phyloP scores from a whole-genome alignment of 2,329 filamentous ascomycete genomes.

The Drechslera avenae region DNA sequence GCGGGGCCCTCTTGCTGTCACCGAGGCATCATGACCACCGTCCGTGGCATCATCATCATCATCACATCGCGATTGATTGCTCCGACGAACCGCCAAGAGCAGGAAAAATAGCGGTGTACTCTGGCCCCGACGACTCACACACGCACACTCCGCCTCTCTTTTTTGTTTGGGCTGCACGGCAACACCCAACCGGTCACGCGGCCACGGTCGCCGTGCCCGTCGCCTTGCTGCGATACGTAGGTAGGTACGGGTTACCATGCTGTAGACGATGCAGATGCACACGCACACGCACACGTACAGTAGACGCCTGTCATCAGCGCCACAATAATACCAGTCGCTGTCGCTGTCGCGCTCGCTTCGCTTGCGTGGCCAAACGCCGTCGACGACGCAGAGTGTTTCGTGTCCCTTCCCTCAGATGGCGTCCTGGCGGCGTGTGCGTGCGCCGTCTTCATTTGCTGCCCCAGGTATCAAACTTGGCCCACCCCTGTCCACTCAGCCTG shows the following conservation, averaged over 20 bases:
- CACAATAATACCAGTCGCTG: conserved; percentile 74
- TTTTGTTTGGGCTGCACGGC: too few relatives aligned
- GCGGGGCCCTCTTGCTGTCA: conserved; percentile 11
- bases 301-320: conserved; percentile 28
- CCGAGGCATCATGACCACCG: conserved; percentile 21
- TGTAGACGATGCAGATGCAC: too few relatives aligned
- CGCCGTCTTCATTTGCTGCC: conserved; percentile 41
- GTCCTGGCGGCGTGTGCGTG: conserved; percentile 17
- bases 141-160: too few relatives aligned
- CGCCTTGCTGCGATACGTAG: conserved; percentile 24
- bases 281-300: conserved; percentile 18
- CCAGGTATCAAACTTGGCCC: conserved; percentile 24
- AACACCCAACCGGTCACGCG: conserved; percentile 22
- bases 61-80: conserved; percentile 31
- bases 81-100: conserved; percentile 27
- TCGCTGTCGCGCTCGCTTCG: too few relatives aligned
- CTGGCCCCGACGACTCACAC: too few relatives aligned
- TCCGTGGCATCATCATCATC: conserved; percentile 29
- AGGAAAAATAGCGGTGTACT: conserved; percentile 44
- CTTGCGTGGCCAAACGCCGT: conserved; percentile 42
- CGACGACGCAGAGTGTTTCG: conserved; percentile 38
- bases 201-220: conserved; percentile 23
- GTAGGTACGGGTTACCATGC: too few relatives aligned
- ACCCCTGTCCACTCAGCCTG: conserved; percentile 31
- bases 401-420: conserved; percentile 20